Evolutionary conservation across 192 early-diverging fungal species (phyloP).

Genomic region (Glomus cerebriforme): DNA sequence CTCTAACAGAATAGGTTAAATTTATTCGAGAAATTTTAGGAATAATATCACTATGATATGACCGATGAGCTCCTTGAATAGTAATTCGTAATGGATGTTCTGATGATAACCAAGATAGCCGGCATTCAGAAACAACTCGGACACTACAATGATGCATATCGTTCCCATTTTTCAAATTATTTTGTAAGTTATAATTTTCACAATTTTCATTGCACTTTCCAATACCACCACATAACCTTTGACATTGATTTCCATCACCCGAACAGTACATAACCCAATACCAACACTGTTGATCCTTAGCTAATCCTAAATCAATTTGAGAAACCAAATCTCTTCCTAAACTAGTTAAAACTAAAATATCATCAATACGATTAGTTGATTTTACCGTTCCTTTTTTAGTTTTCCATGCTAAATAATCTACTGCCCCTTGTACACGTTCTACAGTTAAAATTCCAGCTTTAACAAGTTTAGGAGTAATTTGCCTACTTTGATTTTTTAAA

Average conservation of each 20-base stretch:
- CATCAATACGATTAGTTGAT: background rate
- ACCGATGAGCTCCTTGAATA: background rate
- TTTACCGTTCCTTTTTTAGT: background rate
- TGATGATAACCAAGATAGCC: background rate
- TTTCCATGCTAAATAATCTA: too few species aligned
- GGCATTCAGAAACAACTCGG: too few species aligned
- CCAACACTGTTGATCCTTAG: background rate
- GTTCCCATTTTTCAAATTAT: constrained; percentile 1
- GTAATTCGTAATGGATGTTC: background rate
- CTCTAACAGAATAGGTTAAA: background rate
- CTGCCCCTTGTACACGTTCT: too few species aligned
- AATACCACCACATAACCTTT: background rate
- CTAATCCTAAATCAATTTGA: background rate
- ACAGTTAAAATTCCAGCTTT: too few species aligned
- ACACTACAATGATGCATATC: constrained; percentile 9
- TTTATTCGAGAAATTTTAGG: constrained; percentile 6
- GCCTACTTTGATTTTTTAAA: too few species aligned
- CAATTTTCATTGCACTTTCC: background rate
- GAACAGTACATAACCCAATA: background rate
- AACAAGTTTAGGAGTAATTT: too few species aligned
- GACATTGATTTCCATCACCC: background rate
- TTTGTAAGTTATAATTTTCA: constrained; percentile 4
- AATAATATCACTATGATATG: background rate
- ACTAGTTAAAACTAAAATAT: background rate
- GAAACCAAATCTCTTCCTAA: background rate